Conservation (phyloP, 2,329 filamentous ascomycete genomes). For the Aspergillus tubingensis region DNA sequence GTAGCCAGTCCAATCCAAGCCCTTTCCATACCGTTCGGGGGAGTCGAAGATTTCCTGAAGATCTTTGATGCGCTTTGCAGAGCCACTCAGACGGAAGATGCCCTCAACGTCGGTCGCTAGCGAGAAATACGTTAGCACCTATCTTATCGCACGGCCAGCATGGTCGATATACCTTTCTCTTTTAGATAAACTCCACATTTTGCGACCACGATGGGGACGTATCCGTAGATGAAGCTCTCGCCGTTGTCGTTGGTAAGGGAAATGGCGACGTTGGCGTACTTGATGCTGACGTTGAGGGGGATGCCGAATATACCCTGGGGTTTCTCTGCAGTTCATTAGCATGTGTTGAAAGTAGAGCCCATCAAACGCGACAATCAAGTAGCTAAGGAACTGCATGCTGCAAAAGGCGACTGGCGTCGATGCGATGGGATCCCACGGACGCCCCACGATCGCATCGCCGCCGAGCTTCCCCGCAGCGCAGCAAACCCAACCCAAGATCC, state of each 20-base stretch:
- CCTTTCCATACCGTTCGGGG: conserved; percentile 93
- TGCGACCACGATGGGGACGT: conserved; percentile 96
- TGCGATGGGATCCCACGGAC: neutral
- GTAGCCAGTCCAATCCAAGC: conserved; percentile 94
- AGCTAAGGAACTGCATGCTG: neutral
- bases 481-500: neutral
- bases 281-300: conserved; percentile 89
- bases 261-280: conserved; percentile 97
- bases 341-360: neutral
- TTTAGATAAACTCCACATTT: conserved; percentile 98
- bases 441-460: conserved; percentile 8
- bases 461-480: neutral
- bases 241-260: conserved; percentile 90
- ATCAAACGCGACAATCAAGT: neutral
- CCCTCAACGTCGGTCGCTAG: conserved; percentile 91
- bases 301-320: conserved; percentile 88
- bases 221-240: conserved; percentile 96
- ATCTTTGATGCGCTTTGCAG: conserved; percentile 97
- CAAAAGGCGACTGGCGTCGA: neutral
- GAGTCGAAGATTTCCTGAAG: conserved; percentile 90
- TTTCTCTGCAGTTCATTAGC: conserved; percentile 22
- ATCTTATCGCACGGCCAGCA: neutral
- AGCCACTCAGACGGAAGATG: conserved; percentile 93
- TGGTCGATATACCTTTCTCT: conserved; percentile 76
- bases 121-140: neutral